Percentiles rank a stretch among this genome's conserved stretches.
Conservation (phyloP, 2,329 filamentous ascomycete species). For the Fusarium robinianum region DNA sequence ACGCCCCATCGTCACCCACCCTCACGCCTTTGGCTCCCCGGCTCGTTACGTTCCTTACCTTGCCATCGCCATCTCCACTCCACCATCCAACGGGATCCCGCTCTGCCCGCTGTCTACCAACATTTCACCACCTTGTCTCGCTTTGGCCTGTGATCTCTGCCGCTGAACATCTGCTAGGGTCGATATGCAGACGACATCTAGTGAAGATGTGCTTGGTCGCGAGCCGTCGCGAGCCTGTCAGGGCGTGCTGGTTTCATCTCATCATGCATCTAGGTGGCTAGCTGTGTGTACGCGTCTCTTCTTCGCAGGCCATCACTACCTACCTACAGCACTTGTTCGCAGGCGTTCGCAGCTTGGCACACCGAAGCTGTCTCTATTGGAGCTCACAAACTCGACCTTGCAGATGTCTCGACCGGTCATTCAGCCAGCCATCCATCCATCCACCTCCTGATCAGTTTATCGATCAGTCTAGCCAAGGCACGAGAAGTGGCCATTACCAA, state of each 20-base stretch:
- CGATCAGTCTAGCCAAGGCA: conserved; percentile 9
- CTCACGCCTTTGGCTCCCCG: too few relatives aligned
- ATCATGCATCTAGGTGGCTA: too few relatives aligned
- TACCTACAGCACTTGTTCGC: conserved; percentile 7
- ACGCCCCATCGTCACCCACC: conserved; percentile 9
- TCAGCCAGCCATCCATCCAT: conserved; percentile 7
- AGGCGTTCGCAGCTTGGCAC: conserved; percentile 24
- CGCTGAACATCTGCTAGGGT: too few relatives aligned
- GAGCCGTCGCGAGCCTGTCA: too few relatives aligned
- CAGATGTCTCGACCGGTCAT: conserved; percentile 7
- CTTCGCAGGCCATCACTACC: too few relatives aligned
- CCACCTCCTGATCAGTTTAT: conserved; percentile 13
- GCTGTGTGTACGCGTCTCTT: conserved; percentile 14
- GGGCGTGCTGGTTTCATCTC: too few relatives aligned
- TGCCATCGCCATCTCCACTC: conserved; percentile 25
- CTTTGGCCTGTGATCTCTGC: too few relatives aligned
- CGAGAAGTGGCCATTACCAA: conserved; percentile 1
- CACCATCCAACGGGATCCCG: conserved; percentile 16
- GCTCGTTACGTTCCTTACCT: conserved; percentile 30
- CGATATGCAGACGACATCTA: too few relatives aligned
- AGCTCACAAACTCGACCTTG: conserved; percentile 6
- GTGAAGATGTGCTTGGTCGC: too few relatives aligned
- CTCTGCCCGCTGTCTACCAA: conserved; percentile 19
- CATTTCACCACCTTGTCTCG: too few relatives aligned
- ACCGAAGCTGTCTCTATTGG: conserved; percentile 6